phyloP scores from a whole-genome alignment of 805 yeast genomes.

The Candida peoriensis region DNA sequence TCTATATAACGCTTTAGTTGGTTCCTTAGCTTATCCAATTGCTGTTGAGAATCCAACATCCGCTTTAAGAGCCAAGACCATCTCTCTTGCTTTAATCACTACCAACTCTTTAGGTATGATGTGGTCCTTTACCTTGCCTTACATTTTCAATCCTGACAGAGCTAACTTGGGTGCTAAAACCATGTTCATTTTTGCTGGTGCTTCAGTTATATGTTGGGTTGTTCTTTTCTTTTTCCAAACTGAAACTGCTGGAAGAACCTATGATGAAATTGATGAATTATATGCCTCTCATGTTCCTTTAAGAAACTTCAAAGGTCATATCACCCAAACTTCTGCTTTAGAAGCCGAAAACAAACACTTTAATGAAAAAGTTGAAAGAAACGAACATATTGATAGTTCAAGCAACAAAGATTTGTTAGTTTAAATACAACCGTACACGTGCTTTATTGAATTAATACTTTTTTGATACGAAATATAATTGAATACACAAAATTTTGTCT shows the following conservation, averaged over 20 bases:
- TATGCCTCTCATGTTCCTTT: conserved; percentile 31
- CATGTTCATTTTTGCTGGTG: conserved; percentile 38
- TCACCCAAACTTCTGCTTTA: conserved; percentile 3
- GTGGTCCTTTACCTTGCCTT: conserved; percentile 35
- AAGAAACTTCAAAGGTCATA: conserved; percentile 21
- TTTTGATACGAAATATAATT: no score
- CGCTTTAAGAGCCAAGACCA: conserved; percentile 33
- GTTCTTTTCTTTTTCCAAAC: conserved; percentile 46
- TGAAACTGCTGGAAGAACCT: conserved; percentile 47
- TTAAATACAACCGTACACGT: no score
- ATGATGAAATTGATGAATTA: conserved; percentile 50
- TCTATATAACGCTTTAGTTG: conserved; percentile 31
- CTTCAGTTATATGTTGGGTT: conserved; percentile 23
- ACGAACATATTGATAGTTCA: no score
- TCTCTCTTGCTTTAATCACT: conserved; percentile 24
- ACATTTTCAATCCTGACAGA: conserved; percentile 37
- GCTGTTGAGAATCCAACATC: conserved; percentile 34
- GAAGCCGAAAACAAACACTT: conserved; percentile 1
- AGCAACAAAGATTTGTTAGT: no score
- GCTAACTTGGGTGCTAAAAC: conserved; percentile 40
- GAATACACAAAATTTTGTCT: no score
- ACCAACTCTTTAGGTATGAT: conserved; percentile 28
- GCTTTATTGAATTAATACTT: no score
- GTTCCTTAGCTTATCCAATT: conserved; percentile 32
- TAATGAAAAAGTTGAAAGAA: conserved; percentile 5